Percentiles rank a stretch among this genome's conserved stretches.
Conservation (phyloP, 345 rosid genomes). For the Salix exigua region DNA sequence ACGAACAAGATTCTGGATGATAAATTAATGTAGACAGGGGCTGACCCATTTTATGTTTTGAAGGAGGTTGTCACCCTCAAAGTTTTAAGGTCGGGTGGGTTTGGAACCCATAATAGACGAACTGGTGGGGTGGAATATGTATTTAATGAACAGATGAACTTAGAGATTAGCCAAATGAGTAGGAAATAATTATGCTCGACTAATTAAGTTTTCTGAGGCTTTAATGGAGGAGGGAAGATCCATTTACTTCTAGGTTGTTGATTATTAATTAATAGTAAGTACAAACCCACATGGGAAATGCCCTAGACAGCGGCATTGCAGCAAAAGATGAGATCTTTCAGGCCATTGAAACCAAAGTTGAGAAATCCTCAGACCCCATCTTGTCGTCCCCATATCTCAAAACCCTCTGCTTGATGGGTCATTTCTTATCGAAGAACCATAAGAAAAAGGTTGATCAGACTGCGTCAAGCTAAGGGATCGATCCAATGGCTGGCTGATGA, state of each 20-base stretch:
- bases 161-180: slow-evolving; percentile 5
- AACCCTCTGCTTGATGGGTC: slow-evolving; percentile 6
- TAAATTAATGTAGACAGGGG: no score
- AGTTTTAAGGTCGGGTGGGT: neutral
- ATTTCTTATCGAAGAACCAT: neutral
- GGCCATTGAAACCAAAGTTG: neutral
- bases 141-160: slow-evolving; percentile 4
- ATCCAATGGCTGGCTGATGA: slow-evolving; percentile 16
- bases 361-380: slow-evolving; percentile 6
- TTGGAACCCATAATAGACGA: neutral
- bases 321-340: neutral
- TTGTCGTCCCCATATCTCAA: slow-evolving; percentile 6
- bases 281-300: slow-evolving; percentile 14
- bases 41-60: no score
- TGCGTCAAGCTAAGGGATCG: slow-evolving; percentile 10
- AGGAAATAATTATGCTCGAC: slow-evolving; percentile 11
- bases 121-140: neutral
- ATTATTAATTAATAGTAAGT: neutral
- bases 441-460: neutral
- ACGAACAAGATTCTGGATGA: no score
- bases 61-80: no score
- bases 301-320: neutral
- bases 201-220: neutral
- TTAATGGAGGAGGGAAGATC: neutral
- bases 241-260: neutral